A percentile compares a stretch with the other conserved stretches of the same genome.
Conservation (phyloP, 2,329 filamentous ascomycete species). For the Claviceps digitariae region DNA sequence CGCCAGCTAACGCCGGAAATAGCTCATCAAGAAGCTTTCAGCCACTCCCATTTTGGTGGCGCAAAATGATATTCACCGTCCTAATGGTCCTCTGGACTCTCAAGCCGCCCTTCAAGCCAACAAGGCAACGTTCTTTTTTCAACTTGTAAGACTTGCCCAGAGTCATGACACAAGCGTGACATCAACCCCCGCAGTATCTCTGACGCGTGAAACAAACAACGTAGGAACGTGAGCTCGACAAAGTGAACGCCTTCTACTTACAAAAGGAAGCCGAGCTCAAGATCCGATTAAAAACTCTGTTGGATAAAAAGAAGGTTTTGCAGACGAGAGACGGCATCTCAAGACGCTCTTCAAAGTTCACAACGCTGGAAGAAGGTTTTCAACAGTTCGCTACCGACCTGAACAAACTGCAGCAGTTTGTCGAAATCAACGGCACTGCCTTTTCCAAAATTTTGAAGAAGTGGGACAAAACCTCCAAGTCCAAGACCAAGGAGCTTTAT, state of each 20-base stretch:
- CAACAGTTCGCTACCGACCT: conserved; percentile 94
- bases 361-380: conserved; percentile 89
- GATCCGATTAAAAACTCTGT: conserved; percentile 75
- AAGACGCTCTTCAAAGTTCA: conserved; percentile 83
- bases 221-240: conserved; percentile 93
- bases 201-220: neutral
- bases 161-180: neutral
- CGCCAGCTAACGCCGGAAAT: conserved; percentile 10
- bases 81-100: conserved; percentile 47
- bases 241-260: conserved; percentile 94
- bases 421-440: conserved; percentile 93
- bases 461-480: conserved; percentile 99
- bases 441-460: conserved; percentile 99
- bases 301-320: conserved; percentile 89
- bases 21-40: conserved; percentile 98
- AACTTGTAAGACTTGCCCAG: conserved; percentile 50
- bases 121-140: conserved; percentile 97
- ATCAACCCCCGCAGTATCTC: neutral
- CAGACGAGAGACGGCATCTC: conserved; percentile 71
- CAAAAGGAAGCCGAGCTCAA: conserved; percentile 99
- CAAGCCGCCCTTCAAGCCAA: conserved; percentile 88
- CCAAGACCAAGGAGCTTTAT: conserved; percentile 94
- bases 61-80: conserved; percentile 49
- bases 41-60: conserved; percentile 74
- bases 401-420: conserved; percentile 96